A percentile compares a stretch with the other conserved stretches of the same genome.
These are phyloP conservation scores for Debaryomycetaceae sp. DNA, from an alignment of 1,139 yeast genomes.

Conservation along the genomic window DNA sequence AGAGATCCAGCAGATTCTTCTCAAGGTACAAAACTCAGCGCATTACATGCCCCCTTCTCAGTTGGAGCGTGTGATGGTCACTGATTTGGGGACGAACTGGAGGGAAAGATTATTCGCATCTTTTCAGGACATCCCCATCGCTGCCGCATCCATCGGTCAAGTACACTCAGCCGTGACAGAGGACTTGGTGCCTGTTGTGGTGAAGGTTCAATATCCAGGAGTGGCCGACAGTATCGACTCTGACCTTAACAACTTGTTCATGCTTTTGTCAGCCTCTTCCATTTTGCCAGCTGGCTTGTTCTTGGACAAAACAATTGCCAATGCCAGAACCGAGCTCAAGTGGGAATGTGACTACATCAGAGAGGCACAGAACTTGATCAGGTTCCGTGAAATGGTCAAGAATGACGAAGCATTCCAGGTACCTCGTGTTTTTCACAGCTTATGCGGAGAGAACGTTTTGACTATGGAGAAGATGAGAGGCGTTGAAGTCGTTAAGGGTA, in stretches of 20 bases:
- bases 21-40: conserved; percentile 89
- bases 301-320: conserved; percentile 86
- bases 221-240: conserved; percentile 91
- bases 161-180: conserved; percentile 81
- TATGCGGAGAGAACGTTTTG: conserved; percentile 78
- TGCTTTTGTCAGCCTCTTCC: conserved; percentile 82
- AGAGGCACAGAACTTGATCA: conserved; percentile 77
- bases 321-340: conserved; percentile 87
- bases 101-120: conserved; percentile 58
- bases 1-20: conserved; percentile 76
- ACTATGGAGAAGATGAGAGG: conserved; percentile 93
- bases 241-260: conserved; percentile 78
- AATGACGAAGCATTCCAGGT: conserved; percentile 73
- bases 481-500: conserved; percentile 72
- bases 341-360: conserved; percentile 98
- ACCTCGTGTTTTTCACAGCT: conserved; percentile 74
- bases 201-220: conserved; percentile 97
- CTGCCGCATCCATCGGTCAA: conserved; percentile 98
- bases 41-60: conserved; percentile 96
- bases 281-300: conserved; percentile 89
- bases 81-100: conserved; percentile 81
- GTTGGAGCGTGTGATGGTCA: conserved; percentile 68
- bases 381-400: conserved; percentile 58
- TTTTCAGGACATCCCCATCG: conserved; percentile 88
- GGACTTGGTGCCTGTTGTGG: conserved; percentile 77